phyloP scores from a whole-genome alignment of 148 eudicot species.

The Limonium bicolor region DNA sequence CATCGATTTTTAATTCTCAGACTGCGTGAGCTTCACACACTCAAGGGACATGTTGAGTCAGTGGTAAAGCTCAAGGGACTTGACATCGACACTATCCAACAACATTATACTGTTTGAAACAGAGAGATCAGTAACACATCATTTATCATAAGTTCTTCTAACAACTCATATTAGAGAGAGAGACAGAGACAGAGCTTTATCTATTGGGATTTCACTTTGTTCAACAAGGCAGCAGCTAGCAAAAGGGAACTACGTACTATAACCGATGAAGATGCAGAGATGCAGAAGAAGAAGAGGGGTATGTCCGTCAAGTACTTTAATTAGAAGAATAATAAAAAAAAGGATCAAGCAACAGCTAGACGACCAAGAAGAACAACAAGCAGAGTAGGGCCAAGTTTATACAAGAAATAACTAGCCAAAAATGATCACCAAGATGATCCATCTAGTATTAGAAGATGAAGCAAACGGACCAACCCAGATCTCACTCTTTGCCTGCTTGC shows the following conservation, averaged over 20 bases:
- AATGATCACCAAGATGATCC: neutral
- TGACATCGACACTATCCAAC: constrained; percentile 30
- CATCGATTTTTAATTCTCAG: constrained; percentile 1
- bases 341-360: too few species aligned
- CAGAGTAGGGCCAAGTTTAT: neutral
- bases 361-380: too few species aligned
- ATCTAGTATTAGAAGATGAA: neutral
- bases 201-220: too few species aligned
- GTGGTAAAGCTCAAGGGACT: constrained; percentile 32
- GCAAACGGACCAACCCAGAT: neutral
- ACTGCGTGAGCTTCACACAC: constrained; percentile 25
- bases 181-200: too few species aligned
- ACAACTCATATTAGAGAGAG: too few species aligned
- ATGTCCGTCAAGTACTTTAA: too few species aligned
- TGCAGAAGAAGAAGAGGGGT: neutral
- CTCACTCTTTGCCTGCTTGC: neutral
- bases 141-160: too few species aligned
- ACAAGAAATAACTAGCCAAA: neutral
- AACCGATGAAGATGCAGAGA: neutral
- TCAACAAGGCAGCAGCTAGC: neutral
- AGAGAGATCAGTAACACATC: neutral
- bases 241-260: neutral
- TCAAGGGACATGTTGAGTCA: constrained; percentile 30
- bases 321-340: too few species aligned
- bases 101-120: constrained; percentile 21